phyloP scores from a whole-genome alignment of 768 basidiomycete species.

The Phlebiopsis gigantea region DNA sequence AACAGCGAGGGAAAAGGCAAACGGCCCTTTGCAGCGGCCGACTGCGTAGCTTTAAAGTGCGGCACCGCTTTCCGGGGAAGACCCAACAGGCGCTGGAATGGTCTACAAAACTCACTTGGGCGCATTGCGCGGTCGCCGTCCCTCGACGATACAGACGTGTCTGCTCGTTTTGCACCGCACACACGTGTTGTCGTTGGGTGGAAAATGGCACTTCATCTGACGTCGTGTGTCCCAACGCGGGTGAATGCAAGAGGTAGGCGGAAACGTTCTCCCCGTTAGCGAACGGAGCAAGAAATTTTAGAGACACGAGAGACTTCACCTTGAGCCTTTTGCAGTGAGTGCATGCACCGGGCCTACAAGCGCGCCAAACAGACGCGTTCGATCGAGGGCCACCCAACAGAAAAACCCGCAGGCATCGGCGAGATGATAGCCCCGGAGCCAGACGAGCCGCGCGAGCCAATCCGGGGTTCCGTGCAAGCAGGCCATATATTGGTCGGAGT shows the following conservation, averaged over 20 bases:
- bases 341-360: conserved; percentile 69
- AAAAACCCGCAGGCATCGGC: conserved; percentile 1
- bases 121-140: conserved; percentile 69
- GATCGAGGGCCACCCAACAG: background rate
- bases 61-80: conserved; percentile 12
- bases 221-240: background rate
- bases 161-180: conserved; percentile 68
- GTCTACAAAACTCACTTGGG: conserved; percentile 64
- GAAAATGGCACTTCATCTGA: conserved; percentile 87
- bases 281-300: background rate
- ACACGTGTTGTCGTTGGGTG: conserved; percentile 67
- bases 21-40: background rate
- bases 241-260: background rate
- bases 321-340: conserved; percentile 85
- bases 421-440: conserved; percentile 5
- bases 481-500: background rate
- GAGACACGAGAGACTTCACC: conserved; percentile 34
- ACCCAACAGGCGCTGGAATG: conserved; percentile 9
- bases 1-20: background rate
- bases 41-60: conserved; percentile 13
- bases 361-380: background rate
- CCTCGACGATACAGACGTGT: conserved; percentile 79
- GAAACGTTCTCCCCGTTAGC: background rate
- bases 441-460: conserved; percentile 4
- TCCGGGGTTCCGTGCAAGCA: conserved; percentile 5